Base-by-base conservation (phyloP, 495 filamentous ascomycete genomes). In the Aspergillus heteromorphus region DNA sequence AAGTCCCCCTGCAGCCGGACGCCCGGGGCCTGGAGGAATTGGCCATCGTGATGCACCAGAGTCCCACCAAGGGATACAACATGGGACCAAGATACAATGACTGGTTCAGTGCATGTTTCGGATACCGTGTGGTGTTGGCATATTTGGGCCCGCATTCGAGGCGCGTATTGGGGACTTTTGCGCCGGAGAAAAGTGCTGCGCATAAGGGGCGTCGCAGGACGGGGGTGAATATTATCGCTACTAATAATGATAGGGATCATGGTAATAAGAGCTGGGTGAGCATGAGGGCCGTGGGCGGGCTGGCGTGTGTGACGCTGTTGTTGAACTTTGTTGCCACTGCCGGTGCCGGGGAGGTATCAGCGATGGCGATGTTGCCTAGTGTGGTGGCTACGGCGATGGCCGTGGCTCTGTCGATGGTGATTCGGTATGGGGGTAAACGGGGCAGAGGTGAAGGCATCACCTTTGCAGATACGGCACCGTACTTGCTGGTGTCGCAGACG, bases 381-480 rank as follows among this genome's bases (percentile, higher is more conserved):
- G 25, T 49, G 29, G 51, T 19, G 13, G 49, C 34, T 16, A 40
- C 45, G 23, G 40, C 9, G 25, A 34, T 42, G 21, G 48, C 49
- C 14, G 23, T 48, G 40, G 5, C 52, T 34, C 13, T 58, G 11
- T 49, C 29, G 16, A 1, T 40, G 11, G 6, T 45, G 34, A 11
- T 30, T 19, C 19, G 42, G 51, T 23, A 19, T 14, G 20, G 52
- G 21, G 13, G 47, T 16, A 18, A 36, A 14, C 41, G 40, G 38
- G 30, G 18, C 11, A 48, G 70, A 2, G 59, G 73, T 25, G 68
- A 71, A 14, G 69, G 69, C 2, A 82, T 96, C 21, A 85, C 81
- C 1, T 97, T 97, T 64, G 81, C 87, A 4, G 92, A 97, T 64
- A 81, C 80, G 34, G 89, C 92, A 4, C 84, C 91, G 1, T 85